Base-by-base conservation (phyloP, 106 monocot species). In the Vanilla planifolia region DNA sequence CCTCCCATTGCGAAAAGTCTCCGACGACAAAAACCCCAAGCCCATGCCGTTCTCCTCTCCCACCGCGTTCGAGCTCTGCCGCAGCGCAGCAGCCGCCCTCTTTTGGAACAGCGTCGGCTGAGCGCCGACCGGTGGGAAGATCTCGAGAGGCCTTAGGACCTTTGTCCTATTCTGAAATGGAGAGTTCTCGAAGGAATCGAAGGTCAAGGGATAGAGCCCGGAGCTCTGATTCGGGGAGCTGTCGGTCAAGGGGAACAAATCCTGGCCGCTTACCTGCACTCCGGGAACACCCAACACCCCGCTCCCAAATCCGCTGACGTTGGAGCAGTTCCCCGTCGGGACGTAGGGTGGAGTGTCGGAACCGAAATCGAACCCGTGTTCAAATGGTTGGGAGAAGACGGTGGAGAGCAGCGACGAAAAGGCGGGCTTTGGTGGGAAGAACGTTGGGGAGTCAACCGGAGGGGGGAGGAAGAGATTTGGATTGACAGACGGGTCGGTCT, bases 21-120 rank as follows among this genome's bases (percentile, higher is more conserved):
- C 70, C 70, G 5, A n/a, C 44, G 36, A 29, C 62, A 36, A 13
- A 69, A 19, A 2, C 57, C 75, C 48, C 39, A 30, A 23, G 5
- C 21, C 5, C 29, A 30, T 30, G 14, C 64, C 63, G n/a, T 63
- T 35, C 29, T 58, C 52, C 41, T 27, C 60, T 9, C 58, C 43
- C 36, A 23, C 28, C 5, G 28, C 30, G 1, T 15, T 32, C 9
- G 68, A 62, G 45, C 28, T 68, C 40, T 60, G 75, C 32, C 67
- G 71, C 5, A 74, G 58, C 7, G 71, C 67, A 0, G 75, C 67
- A 4, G 70, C 71, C 19, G 80, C 88, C 22, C 98, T 78, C 70
- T 98, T 98, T 79, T 98, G 98, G 72, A 92, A 92, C 51, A 98
- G 72, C 17, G 81, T 98, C 16, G 98, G 91, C 71, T 76, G 82